A percentile compares a stretch with the other conserved stretches of the same genome.
Evolutionary conservation across 257 asterid genomes (phyloP).

Genomic region (Misopates orontium): DNA sequence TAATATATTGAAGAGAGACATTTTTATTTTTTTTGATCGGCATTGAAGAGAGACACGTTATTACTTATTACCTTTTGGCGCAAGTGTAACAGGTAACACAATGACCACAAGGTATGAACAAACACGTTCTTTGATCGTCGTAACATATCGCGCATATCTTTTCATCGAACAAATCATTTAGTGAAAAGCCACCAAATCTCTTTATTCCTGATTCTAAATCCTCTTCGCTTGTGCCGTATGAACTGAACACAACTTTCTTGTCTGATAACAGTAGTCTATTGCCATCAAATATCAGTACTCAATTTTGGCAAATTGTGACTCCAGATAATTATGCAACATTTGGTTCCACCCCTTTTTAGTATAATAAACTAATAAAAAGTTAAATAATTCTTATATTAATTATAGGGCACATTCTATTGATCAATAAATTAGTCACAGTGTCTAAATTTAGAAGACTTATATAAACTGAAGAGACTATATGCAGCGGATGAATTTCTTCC

Average conservation of each 20-base stretch:
- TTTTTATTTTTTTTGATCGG: no score
- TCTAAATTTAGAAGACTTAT: no score
- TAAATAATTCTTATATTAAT: no score
- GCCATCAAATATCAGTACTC: neutral
- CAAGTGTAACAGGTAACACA: constrained; percentile 58
- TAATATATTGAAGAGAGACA: neutral
- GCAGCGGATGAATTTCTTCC: no score
- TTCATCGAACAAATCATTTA: constrained; percentile 52
- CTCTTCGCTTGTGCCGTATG: constrained; percentile 9
- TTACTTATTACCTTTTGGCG: constrained; percentile 70
- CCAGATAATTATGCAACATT: neutral
- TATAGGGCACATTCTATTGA: no score
- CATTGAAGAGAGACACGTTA: no score
- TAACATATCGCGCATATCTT: constrained; percentile 72
- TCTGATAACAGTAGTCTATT: neutral
- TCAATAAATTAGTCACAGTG: no score
- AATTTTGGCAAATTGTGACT: neutral
- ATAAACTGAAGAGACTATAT: no score
- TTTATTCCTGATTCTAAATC: constrained; percentile 1
- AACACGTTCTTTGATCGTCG: constrained; percentile 52
- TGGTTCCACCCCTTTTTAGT: no score
- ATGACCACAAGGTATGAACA: constrained; percentile 78
- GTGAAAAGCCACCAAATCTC: neutral
- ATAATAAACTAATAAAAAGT: no score
- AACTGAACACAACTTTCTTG: neutral